Percentiles rank a stretch among this genome's conserved stretches.
Evolutionary conservation across 1,284 basidiomycete species (phyloP).

Genomic region (Fomitiporia mediterranea): DNA sequence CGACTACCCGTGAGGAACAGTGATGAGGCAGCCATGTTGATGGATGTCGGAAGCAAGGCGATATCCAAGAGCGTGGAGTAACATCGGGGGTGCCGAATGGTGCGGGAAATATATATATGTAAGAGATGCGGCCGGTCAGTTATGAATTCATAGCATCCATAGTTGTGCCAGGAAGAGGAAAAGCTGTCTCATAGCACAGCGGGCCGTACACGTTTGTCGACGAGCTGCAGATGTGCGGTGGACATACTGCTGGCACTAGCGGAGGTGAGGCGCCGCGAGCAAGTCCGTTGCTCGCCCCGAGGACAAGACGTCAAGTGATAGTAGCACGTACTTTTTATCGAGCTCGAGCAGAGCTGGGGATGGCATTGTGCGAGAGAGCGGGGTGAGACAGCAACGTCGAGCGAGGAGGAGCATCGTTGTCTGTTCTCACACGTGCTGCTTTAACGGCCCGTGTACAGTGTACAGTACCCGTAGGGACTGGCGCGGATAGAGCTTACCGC

Average conservation of each 20-base stretch:
- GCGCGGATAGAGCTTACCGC: too few relatives aligned
- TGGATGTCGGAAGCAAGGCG: slow-evolving; percentile 1
- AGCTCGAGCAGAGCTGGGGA: slow-evolving; percentile 17
- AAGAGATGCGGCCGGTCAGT: slow-evolving; percentile 10
- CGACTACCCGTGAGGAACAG: too few relatives aligned
- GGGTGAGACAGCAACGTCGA: not conserved
- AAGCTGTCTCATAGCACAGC: not conserved
- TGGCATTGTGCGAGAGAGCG: slow-evolving; percentile 12
- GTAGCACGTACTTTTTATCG: slow-evolving; percentile 12
- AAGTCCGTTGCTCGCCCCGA: not conserved
- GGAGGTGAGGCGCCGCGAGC: not conserved
- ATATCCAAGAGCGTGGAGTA: too few relatives aligned
- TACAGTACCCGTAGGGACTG: too few relatives aligned
- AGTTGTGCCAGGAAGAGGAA: not conserved
- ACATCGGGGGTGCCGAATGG: not conserved
- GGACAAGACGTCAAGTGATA: not conserved
- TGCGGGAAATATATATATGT: not conserved
- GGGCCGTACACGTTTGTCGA: not conserved
- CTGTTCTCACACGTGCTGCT: not conserved
- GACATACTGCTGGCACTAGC: not conserved
- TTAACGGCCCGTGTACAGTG: not conserved
- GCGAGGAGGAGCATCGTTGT: not conserved
- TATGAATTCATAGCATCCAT: not conserved
- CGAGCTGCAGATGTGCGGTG: not conserved
- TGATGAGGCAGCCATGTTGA: slow-evolving; percentile 1